Base-by-base conservation (phyloP, 768 basidiomycete species). In the Amanita pallidorosea region DNA sequence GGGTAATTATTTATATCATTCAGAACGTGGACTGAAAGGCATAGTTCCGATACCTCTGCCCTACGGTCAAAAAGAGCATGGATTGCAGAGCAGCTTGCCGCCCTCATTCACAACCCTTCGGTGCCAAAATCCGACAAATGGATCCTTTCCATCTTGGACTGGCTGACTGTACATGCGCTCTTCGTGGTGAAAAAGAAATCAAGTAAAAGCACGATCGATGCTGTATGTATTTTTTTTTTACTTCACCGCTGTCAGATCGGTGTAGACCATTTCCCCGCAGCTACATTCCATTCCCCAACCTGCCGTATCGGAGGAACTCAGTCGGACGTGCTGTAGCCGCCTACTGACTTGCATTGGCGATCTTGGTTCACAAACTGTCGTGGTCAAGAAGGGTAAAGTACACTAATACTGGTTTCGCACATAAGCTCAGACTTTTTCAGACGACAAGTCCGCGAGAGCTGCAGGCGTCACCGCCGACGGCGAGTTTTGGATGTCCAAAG, bases 51-150 rank as follows among this genome's bases (percentile, higher is more conserved):
- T 53, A 57, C 70, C 34, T 67, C 71, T 46, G 66, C 66, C 9
- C 66, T 79, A 22, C 78, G 80, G 53, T 69, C 76, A 2, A 75
- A 82, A 50, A 70, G 92, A 51, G 63, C 65, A 23, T 99, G 95
- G 95, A 79, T 89, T 29, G 74, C 88, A 45, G 92, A 96, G 43
- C 95, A 98, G 65, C 70, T 96, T 17, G 71, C 77, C 12, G 74
- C 79, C 4, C 77, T 96, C 27, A 70, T 94, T 55, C 83, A 83
- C 37, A 93, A 91, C 60, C 79, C 81, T 11, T 75, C 80, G 1
- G 76, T 94, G 43, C 88, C 85, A 4, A 92, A 88, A 61, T 73
- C 75, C 38, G 92, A 95, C 61, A 72, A 72, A 33, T 92, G 90
- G 83, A 71, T 94, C 17, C 71, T 76, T 50, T 68, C 72, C 9